Base-by-base conservation (phyloP, 202 grass and related monocot genomes). In the Setaria viridis region DNA sequence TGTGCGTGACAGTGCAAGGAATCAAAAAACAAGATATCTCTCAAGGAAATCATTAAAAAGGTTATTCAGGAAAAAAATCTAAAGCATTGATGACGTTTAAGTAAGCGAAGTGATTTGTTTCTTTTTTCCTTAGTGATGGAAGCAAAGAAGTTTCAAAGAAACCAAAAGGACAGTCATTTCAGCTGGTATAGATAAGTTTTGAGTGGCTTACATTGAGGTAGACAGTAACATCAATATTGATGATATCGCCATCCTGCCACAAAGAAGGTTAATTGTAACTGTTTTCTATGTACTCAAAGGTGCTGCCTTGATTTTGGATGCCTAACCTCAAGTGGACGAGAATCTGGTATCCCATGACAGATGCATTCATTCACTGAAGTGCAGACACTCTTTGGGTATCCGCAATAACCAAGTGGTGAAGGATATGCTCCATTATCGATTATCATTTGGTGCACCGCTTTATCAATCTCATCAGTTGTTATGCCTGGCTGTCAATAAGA, bases 341-440 rank as follows among this genome's bases (percentile, higher is more conserved):
- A 94, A 76, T 98, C 96, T 7, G 96, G 96, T 89, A 98, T 98
- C 64, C 96, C 96, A 82, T 98, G 96, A 83, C 96, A 98, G 62
- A 98, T 95, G 82, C 93, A 95, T 86, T 98, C 96, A 88, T 98
- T 98, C 73, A 98, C 88, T 88, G 93, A 98, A 77, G 96, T 98
- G 64, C 93, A 98, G 30, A 95, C 91, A 64, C 93, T 99, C 86
- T 99, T 95, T 49, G 96, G 96, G 20, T 92, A 99, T 43, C 96
- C 96, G 62, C 88, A 93, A 65, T 99, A 99, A 65, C 91, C 93
- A 78, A 99, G 86, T 66, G 96, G 96, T 16, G 96, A 99, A 80
- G 96, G 93, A 89, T 95, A 99, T 76, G 96, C 96, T 80, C 93
- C 90, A 78, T 95, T 95, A 74, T 99, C 90, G 25, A 99, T 88